Evolutionary conservation across 1,284 basidiomycete genomes (phyloP).

Genomic region (Ustilago xerochloae): DNA sequence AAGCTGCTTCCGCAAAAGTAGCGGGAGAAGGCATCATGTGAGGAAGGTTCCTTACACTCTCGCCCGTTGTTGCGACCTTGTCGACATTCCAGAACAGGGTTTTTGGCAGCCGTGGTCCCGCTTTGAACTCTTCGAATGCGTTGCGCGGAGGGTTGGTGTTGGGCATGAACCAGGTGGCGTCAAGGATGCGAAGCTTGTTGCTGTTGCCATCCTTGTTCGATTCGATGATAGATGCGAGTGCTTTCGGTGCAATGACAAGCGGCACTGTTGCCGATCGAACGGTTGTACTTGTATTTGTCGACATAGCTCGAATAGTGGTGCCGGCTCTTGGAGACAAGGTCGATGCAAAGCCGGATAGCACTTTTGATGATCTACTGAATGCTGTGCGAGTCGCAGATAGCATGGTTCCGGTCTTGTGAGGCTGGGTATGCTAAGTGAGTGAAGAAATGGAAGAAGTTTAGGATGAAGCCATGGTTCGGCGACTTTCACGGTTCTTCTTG

Average conservation of each 20-base stretch:
- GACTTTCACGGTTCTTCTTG: not conserved
- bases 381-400: conserved; percentile 3
- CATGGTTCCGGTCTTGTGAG: conserved; percentile 10
- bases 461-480: too few species aligned
- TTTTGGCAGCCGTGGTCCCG: conserved; percentile 76
- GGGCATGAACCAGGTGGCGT: conserved; percentile 90
- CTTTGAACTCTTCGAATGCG: conserved; percentile 75
- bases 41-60: conserved; percentile 72
- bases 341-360: conserved; percentile 6
- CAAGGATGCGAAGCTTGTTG: conserved; percentile 68
- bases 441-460: too few species aligned
- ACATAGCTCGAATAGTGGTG: conserved; percentile 24
- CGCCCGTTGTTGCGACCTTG: conserved; percentile 70
- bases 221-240: conserved; percentile 35
- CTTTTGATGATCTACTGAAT: not conserved
- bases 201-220: conserved; percentile 3
- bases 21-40: conserved; percentile 89
- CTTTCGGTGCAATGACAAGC: conserved; percentile 44
- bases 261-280: conserved; percentile 38
- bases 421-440: too few species aligned
- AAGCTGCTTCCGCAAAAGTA: conserved; percentile 83
- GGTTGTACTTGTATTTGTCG: conserved; percentile 31
- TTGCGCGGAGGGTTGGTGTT: conserved; percentile 75
- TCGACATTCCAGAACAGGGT: conserved; percentile 87
- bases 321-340: not conserved